Conservation (phyloP, 805 yeast genomes). For the Suhomyces sp. region DNA sequence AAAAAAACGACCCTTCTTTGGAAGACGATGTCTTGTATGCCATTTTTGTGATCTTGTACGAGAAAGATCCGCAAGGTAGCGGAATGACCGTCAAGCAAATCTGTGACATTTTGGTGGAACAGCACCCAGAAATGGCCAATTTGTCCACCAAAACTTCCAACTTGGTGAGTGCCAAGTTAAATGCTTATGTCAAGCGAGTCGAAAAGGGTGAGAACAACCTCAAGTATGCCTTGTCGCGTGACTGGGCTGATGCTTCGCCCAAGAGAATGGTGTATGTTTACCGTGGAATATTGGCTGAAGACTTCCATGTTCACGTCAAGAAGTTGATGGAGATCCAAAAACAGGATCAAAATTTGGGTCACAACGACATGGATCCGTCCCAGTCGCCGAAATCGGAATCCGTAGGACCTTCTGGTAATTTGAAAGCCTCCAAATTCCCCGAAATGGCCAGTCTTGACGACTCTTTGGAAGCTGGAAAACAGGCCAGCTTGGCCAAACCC, state of each 20-base stretch:
- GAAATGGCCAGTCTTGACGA: slow-evolving; percentile 15
- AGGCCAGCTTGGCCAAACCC: slow-evolving; percentile 34
- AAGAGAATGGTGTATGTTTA: slow-evolving; percentile 86
- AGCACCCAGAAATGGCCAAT: slow-evolving; percentile 82
- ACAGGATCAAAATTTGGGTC: slow-evolving; percentile 10
- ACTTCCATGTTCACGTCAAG: slow-evolving; percentile 69
- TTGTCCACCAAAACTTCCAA: slow-evolving; percentile 78
- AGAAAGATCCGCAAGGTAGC: slow-evolving; percentile 61
- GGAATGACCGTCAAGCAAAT: slow-evolving; percentile 92
- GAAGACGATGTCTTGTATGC: slow-evolving; percentile 78
- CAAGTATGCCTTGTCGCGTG: slow-evolving; percentile 74
- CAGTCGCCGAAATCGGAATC: slow-evolving; percentile 9
- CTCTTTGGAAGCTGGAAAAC: slow-evolving; percentile 36
- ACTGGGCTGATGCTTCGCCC: slow-evolving; percentile 90
- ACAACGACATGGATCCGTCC: slow-evolving; percentile 1
- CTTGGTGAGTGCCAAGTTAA: slow-evolving; percentile 75
- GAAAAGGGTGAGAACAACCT: slow-evolving; percentile 77
- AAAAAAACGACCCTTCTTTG: slow-evolving; percentile 54
- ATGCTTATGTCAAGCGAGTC: slow-evolving; percentile 80
- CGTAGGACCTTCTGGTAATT: background rate
- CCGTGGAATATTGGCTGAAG: slow-evolving; percentile 73
- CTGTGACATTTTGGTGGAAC: slow-evolving; percentile 69
- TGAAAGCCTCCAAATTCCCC: slow-evolving; percentile 5
- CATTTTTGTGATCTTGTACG: slow-evolving; percentile 68
- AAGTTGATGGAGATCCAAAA: slow-evolving; percentile 57